Base-by-base conservation (phyloP, 371 early-diverging fungal genomes). In the Saksenaea oblongispora region DNA sequence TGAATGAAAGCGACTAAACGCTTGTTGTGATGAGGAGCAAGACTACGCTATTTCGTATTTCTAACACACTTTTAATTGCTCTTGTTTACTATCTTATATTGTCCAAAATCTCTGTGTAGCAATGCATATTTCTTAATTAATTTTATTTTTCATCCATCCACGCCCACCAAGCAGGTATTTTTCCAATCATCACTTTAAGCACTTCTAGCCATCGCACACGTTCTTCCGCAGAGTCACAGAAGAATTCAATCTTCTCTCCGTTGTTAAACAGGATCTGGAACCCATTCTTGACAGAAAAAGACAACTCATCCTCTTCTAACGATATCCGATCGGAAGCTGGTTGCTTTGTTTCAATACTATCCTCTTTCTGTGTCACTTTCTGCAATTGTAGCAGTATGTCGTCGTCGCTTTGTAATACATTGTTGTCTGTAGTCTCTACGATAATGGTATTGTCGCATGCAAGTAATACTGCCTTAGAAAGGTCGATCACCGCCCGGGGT, bases 181-280 rank as follows among this genome's bases (percentile, higher is more conserved):
- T 57, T 4, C 61, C 66, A 17, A 73, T 35, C 11, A 69, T 65
- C 2, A 56, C 63, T 26, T 61, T 66, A 54, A 75, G 62, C 1
- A 71, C 69, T 26, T 66, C 64, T 5, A 75, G 54, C 75, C 75
- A 75, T 26, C 58, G 42, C 11, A 44, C 58, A 10, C 69, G 58
- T 24, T 75, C 75, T 7, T 60, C 36, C 4, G 65, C 56, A 22
- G 69, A 68, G 54, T 75, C 75, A 35, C 71, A 71, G 41, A 66
- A 71, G 64, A 71, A 75, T 5, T 75, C 70, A 27, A 75, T 69
- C 24, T 61, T 61, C 1, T 71, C 67, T 5, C 75, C 75, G 31
- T 65, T 69, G 24, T 62, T 54, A 60, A 75, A 75, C 9, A 37
- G 35, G 35, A 71, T 56, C 5, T 67, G 69, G 59, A 71, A 71